These are phyloP conservation scores for Sclerotinia borealis DNA, from an alignment of 2,329 filamentous ascomycete species.

Conservation along the genomic window DNA sequence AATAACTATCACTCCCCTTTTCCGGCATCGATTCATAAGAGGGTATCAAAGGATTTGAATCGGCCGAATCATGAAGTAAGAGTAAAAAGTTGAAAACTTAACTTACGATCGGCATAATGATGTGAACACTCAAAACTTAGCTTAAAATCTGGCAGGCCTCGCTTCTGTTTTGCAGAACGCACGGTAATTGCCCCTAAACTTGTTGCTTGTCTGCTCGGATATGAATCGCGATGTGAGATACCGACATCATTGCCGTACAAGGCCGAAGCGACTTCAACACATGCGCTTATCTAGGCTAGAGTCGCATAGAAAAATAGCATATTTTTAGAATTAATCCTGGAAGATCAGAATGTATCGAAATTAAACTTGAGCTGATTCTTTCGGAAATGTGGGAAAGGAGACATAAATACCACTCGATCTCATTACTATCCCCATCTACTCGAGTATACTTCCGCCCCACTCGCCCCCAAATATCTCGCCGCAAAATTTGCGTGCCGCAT, in stretches of 20 bases:
- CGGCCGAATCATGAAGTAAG: background rate
- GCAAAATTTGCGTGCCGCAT: background rate
- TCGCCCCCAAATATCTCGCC: background rate
- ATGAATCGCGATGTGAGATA: background rate
- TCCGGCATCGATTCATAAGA: too few species aligned
- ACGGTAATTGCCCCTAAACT: slow-evolving; percentile 8
- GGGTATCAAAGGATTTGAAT: too few species aligned
- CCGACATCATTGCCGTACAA: background rate
- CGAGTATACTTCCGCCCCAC: too few species aligned
- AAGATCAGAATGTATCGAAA: background rate
- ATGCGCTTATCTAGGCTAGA: background rate
- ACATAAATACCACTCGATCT: background rate
- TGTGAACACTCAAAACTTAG: slow-evolving; percentile 15
- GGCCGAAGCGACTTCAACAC: background rate
- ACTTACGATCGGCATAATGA: slow-evolving; percentile 20
- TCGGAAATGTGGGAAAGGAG: background rate
- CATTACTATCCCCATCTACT: background rate
- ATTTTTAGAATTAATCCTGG: background rate
- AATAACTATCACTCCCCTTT: background rate
- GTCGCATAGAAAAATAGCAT: background rate
- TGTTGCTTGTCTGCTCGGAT: background rate
- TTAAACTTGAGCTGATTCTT: background rate
- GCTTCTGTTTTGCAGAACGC: slow-evolving; percentile 3
- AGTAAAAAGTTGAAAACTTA: background rate
- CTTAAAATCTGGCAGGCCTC: slow-evolving; percentile 2